Evolutionary conservation across 2,329 filamentous ascomycete species (phyloP).

Genomic region (Penicillium sp.): DNA sequence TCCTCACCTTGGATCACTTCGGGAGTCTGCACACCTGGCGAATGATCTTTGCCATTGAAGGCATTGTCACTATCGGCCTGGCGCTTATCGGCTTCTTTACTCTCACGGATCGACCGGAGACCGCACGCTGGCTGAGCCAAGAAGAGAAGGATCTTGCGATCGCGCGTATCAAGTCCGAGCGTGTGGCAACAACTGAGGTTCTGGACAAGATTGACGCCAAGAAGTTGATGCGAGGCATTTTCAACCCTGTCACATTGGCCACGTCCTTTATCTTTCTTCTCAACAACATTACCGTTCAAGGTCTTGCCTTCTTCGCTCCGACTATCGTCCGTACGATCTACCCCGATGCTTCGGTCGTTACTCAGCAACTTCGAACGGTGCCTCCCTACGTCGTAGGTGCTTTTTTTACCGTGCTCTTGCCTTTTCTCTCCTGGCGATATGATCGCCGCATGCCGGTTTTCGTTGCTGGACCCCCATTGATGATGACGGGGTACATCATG

Average conservation of each 20-base stretch:
- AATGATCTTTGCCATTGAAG: constrained; percentile 76
- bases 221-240: constrained; percentile 67
- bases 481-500: constrained; percentile 73
- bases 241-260: constrained; percentile 64
- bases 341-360: constrained; percentile 59
- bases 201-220: constrained; percentile 65
- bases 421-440: constrained; percentile 64
- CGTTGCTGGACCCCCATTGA: constrained; percentile 63
- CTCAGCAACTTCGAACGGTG: constrained; percentile 72
- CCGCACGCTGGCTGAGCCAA: constrained; percentile 67
- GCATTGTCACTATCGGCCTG: constrained; percentile 65
- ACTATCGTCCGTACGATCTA: constrained; percentile 75
- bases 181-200: constrained; percentile 65
- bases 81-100: constrained; percentile 67
- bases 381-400: constrained; percentile 72
- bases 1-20: constrained; percentile 65
- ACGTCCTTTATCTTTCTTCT: constrained; percentile 66
- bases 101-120: constrained; percentile 71
- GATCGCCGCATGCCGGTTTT: constrained; percentile 67
- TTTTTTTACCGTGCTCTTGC: constrained; percentile 68
- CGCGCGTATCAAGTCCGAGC: constrained; percentile 71
- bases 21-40: constrained; percentile 64
- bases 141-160: constrained; percentile 71
- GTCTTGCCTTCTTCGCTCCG: constrained; percentile 71
- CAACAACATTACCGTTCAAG: constrained; percentile 73